phyloP scores from a whole-genome alignment of 1,139 yeast species.

The Magnusiomyces magnusii region DNA sequence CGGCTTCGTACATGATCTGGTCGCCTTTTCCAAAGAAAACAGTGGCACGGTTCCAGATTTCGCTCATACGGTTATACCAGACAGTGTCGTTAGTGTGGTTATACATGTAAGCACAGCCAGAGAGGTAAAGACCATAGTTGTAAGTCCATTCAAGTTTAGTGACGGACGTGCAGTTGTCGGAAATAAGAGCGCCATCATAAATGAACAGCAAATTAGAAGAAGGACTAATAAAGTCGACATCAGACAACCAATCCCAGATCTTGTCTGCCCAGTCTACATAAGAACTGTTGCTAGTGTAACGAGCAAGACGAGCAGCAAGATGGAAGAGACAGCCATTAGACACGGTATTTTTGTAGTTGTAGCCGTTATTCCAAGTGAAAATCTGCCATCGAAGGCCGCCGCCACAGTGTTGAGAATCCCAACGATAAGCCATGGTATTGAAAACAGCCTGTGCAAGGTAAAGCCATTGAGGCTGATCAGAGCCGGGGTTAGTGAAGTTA shows the following conservation, averaged over 20 bases:
- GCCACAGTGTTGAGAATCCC: conserved; percentile 68
- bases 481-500: conserved; percentile 60
- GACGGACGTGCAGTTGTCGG: conserved; percentile 53
- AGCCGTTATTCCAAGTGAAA: conserved; percentile 90
- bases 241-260: conserved; percentile 76
- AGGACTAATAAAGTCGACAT: conserved; percentile 48
- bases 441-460: conserved; percentile 71
- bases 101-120: conserved; percentile 79
- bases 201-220: conserved; percentile 37
- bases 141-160: conserved; percentile 75
- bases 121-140: conserved; percentile 70
- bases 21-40: conserved; percentile 48
- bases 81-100: conserved; percentile 58
- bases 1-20: conserved; percentile 65
- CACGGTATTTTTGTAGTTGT: conserved; percentile 84
- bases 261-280: conserved; percentile 75
- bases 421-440: conserved; percentile 81
- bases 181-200: conserved; percentile 70
- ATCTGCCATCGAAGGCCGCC: conserved; percentile 98
- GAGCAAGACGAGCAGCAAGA: conserved; percentile 76
- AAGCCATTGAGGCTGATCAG: conserved; percentile 54
- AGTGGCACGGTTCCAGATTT: conserved; percentile 40
- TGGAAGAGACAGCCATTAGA: conserved; percentile 88
- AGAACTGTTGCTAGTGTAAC: conserved; percentile 64
- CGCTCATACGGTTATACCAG: conserved; percentile 53